These are phyloP conservation scores for Phoma herbarum DNA, from an alignment of 2,329 filamentous ascomycete genomes.

Conservation along the genomic window DNA sequence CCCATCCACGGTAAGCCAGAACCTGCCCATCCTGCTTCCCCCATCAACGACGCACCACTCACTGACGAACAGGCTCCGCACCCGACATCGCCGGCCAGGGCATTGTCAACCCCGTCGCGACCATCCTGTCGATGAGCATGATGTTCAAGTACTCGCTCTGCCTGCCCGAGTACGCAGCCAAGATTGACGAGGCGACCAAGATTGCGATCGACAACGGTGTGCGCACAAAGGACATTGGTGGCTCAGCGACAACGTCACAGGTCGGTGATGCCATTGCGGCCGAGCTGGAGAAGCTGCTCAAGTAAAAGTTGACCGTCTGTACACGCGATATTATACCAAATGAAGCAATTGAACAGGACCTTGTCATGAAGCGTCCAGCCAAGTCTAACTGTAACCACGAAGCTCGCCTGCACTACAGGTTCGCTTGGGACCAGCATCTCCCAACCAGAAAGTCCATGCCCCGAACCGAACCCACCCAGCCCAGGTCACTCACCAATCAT, in stretches of 20 bases:
- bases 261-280: conserved; percentile 84
- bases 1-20: conserved; percentile 84
- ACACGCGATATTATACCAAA: no score
- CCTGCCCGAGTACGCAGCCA: conserved; percentile 77
- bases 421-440: no score
- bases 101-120: conserved; percentile 91
- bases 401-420: no score
- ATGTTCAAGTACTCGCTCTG: conserved; percentile 93
- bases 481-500: no score
- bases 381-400: no score
- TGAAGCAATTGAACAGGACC: no score
- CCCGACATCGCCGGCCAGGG: conserved; percentile 93
- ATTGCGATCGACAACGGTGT: conserved; percentile 80
- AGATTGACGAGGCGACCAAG: conserved; percentile 82
- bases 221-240: conserved; percentile 85
- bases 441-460: no score
- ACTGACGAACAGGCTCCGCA: conserved; percentile 70
- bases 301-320: no score
- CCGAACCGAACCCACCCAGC: no score
- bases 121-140: conserved; percentile 92
- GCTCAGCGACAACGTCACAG: conserved; percentile 74
- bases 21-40: no score
- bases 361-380: no score
- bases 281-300: conserved; percentile 75
- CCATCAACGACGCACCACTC: not conserved